Base-by-base conservation (phyloP, 148 eudicot genomes). In the Rheum nobile region DNA sequence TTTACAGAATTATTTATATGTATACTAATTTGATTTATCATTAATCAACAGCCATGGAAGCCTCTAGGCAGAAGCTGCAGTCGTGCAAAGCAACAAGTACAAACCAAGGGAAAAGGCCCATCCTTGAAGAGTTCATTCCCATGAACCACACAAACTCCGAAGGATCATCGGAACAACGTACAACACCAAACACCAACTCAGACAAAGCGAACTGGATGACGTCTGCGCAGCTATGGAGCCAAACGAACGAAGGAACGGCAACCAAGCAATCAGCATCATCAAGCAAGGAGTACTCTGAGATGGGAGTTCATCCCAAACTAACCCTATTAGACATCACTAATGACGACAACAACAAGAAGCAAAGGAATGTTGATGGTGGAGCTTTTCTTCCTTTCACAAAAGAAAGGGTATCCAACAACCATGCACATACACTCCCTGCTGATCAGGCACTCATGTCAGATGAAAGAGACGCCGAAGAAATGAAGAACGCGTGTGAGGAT, bases 161-260 rank as follows among this genome's bases (percentile, higher is more conserved):
- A 71, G 82, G 79, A 12, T 26, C 73, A 31, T 72, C 78, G 3
- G 80, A 72, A 26, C 79, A 44, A 26, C 76, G 28, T 74, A 92
- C 42, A 85, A 63, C 78, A 21, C 19, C 80, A 26, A 86, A 75
- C 72, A 8, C 11, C 54, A 48, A 80, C 55, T 79, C 88, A 0
- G 88, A 91, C 57, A 91, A 87, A 78, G 89, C 94, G 2, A 92
- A 86, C 55, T 95, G 99, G 99, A 92, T 95, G 99, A 86, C 90
- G 12, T 86, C 96, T 1, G 94, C 96, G 19, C 99, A 90, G 73
- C 86, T 95, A 55, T 95, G 97, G 93, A 90, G 92, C 76, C 96
- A 82, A 78, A 79, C 88, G 55, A 75, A 38, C 50, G 50, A 71
- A 71, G 73, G 48, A 21, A 32, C 34, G 17, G 41, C 46, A 31